Evolutionary conservation across 306 rosid species (phyloP).

Genomic region (Vicia sativa): DNA sequence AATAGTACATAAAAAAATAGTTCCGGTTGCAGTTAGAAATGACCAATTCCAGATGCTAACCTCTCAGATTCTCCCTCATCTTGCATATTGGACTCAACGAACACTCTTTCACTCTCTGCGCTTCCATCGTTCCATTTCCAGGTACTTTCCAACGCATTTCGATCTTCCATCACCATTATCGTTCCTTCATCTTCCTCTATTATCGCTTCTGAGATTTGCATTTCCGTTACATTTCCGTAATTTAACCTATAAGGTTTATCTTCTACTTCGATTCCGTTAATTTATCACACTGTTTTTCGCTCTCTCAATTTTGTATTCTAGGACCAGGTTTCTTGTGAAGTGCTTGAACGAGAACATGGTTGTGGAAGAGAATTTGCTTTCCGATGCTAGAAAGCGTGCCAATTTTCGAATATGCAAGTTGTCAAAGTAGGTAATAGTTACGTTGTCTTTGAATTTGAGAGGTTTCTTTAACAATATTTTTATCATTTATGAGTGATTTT

Average conservation of each 20-base stretch:
- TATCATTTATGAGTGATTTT: constrained; percentile 2
- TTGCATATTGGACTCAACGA: constrained; percentile 8
- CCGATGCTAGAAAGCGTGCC: constrained; percentile 50
- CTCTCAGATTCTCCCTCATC: constrained; percentile 27
- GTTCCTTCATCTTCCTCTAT: not conserved
- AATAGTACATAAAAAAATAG: too few relatives aligned
- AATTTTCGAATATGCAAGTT: constrained; percentile 68
- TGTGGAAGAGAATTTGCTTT: constrained; percentile 36
- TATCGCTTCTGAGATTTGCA: not conserved
- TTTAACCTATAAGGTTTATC: not conserved
- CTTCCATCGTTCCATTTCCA: constrained; percentile 5
- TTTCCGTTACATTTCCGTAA: constrained; percentile 16
- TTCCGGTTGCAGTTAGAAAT: not conserved
- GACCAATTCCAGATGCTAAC: not conserved
- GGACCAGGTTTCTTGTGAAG: constrained; percentile 42
- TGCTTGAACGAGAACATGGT: constrained; percentile 51
- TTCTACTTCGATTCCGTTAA: not conserved
- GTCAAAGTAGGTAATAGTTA: constrained; percentile 59
- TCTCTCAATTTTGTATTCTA: constrained; percentile 29
- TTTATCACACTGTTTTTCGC: not conserved
- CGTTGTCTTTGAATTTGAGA: not conserved
- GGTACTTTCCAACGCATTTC: constrained; percentile 21
- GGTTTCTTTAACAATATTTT: not conserved
- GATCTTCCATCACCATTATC: not conserved
- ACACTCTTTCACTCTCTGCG: constrained; percentile 9